Evolutionary conservation across 805 yeast species (phyloP).

Genomic region (Metschnikowia gelsemii): DNA sequence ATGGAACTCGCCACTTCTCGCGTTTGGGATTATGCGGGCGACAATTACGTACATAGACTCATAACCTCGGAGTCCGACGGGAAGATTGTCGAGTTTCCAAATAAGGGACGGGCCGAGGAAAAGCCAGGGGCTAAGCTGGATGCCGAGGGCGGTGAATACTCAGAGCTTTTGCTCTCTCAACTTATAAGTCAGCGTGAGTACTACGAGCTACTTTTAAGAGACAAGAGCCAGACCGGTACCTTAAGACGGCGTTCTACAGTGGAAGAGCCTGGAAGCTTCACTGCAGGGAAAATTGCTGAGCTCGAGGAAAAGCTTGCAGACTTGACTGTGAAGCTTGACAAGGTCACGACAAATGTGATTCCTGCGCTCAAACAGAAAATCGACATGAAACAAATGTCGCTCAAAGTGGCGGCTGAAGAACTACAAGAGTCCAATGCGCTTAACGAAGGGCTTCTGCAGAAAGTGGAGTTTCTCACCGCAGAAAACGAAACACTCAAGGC

Average conservation of each 20-base stretch:
- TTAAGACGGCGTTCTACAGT: conserved; percentile 17
- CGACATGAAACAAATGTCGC: conserved; percentile 29
- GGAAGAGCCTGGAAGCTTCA: conserved; percentile 5
- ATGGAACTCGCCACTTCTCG: conserved; percentile 84
- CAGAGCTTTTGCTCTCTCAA: conserved; percentile 74
- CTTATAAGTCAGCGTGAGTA: conserved; percentile 83
- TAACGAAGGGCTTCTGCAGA: conserved; percentile 40
- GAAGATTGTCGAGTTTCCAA: conserved; percentile 74
- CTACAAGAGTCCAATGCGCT: conserved; percentile 33
- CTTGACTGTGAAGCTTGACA: conserved; percentile 21
- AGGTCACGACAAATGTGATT: conserved; percentile 27
- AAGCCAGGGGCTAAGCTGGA: conserved; percentile 6
- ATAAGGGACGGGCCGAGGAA: conserved; percentile 22
- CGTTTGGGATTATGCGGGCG: conserved; percentile 95
- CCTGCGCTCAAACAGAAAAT: conserved; percentile 37
- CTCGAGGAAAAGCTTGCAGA: conserved; percentile 31
- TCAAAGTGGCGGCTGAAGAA: conserved; percentile 30
- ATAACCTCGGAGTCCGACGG: conserved; percentile 87
- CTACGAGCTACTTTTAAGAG: conserved; percentile 53
- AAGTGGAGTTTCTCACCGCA: conserved; percentile 35
- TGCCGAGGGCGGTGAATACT: conserved; percentile 55
- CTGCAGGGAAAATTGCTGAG: conserved; percentile 18
- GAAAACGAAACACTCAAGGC: conserved; percentile 29
- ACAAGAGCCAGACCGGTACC: conserved; percentile 18
- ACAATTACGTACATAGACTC: conserved; percentile 82